These are phyloP conservation scores for Tuber magnatum DNA, from an alignment of 495 filamentous ascomycete genomes.

Conservation along the genomic window DNA sequence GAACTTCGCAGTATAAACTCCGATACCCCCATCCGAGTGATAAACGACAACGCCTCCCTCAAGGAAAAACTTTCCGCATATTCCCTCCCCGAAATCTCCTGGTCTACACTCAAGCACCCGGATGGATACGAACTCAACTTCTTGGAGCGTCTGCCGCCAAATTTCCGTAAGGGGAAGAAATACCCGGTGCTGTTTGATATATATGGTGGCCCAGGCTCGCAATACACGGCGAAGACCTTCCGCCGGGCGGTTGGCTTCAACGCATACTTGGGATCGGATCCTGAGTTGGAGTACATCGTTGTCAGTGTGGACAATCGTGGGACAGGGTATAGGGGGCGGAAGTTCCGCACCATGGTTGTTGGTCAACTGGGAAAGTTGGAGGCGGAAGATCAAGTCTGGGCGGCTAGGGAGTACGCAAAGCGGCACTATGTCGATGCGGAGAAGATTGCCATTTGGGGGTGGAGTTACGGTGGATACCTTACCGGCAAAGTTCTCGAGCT, in stretches of 20 bases:
- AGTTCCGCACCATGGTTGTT: constrained; percentile 47
- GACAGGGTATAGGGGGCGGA: constrained; percentile 50
- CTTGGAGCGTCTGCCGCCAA: constrained; percentile 49
- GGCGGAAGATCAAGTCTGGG: constrained; percentile 53
- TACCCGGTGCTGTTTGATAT: constrained; percentile 53
- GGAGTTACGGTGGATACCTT: constrained; percentile 56
- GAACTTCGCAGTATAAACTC: constrained; percentile 48
- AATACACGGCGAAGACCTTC: constrained; percentile 49
- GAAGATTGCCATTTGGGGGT: constrained; percentile 54
- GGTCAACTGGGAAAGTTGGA: constrained; percentile 51
- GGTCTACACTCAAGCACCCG: constrained; percentile 47
- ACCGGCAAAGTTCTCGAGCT: constrained; percentile 52
- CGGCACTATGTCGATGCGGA: constrained; percentile 47
- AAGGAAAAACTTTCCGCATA: constrained; percentile 46
- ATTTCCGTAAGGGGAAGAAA: constrained; percentile 49
- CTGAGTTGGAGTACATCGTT: constrained; percentile 53
- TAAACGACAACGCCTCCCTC: constrained; percentile 49
- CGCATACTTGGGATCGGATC: constrained; percentile 52
- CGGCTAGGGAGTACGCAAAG: constrained; percentile 46
- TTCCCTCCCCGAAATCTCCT: constrained; percentile 50
- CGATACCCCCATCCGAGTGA: constrained; percentile 46
- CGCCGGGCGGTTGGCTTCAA: constrained; percentile 44
- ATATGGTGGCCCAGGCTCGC: constrained; percentile 52
- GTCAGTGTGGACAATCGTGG: constrained; percentile 53
- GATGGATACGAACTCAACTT: constrained; percentile 48